Evolutionary conservation across 345 rosid species (phyloP).

Genomic region (Zanthoxylum bungeanum): DNA sequence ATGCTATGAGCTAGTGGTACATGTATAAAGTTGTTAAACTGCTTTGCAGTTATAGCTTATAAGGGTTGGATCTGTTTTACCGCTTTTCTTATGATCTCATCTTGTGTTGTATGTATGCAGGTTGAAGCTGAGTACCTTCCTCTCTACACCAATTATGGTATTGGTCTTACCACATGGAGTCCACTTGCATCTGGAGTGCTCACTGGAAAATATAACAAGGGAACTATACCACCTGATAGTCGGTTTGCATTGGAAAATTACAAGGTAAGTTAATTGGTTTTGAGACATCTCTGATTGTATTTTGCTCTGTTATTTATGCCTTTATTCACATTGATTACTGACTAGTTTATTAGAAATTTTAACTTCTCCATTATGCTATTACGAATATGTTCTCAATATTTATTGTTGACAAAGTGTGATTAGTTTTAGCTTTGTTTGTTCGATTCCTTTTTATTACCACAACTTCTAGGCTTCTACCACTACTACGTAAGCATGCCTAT

Average conservation of each 20-base stretch:
- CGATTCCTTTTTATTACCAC: neutral
- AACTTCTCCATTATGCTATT: neutral
- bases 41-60: neutral
- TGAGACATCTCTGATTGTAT: neutral
- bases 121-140: slow-evolving; percentile 93
- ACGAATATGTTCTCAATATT: neutral
- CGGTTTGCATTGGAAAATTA: slow-evolving; percentile 94
- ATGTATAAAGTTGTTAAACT: neutral
- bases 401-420: neutral
- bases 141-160: slow-evolving; percentile 73
- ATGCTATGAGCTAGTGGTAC: neutral
- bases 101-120: slow-evolving; percentile 33
- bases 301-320: neutral
- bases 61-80: neutral
- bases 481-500: neutral
- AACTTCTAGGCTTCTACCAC: neutral
- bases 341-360: neutral
- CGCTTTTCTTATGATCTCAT: neutral
- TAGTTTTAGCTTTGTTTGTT: neutral
- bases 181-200: slow-evolving; percentile 98
- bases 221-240: slow-evolving; percentile 81
- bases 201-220: slow-evolving; percentile 93
- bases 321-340: neutral
- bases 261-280: slow-evolving; percentile 42
- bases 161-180: slow-evolving; percentile 98